Evolutionary conservation across 805 yeast genomes (phyloP).

Genomic region (Naumovozyma dairenensis): DNA sequence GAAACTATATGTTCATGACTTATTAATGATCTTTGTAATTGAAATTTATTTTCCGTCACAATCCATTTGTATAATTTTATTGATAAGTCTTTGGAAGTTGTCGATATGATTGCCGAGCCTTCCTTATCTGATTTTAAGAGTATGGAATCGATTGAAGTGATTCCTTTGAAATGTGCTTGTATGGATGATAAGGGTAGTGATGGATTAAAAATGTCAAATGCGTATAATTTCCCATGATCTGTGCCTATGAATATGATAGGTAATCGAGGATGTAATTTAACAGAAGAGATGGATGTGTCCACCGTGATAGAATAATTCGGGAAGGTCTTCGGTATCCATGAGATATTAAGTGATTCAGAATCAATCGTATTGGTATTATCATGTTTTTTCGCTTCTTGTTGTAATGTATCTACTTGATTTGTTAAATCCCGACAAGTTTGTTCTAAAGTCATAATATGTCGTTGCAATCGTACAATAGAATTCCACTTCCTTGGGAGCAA

Average conservation of each 20-base stretch:
- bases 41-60: slow-evolving; percentile 31
- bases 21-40: slow-evolving; percentile 49
- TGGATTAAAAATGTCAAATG: slow-evolving; percentile 61
- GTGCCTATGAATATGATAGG: slow-evolving; percentile 58
- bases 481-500: slow-evolving; percentile 60
- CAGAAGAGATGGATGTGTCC: slow-evolving; percentile 47
- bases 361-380: not conserved
- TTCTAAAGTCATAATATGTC: slow-evolving; percentile 62
- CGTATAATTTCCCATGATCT: slow-evolving; percentile 58
- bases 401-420: slow-evolving; percentile 31
- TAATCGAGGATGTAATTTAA: slow-evolving; percentile 66
- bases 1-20: slow-evolving; percentile 90
- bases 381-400: not conserved
- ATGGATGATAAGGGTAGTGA: slow-evolving; percentile 52
- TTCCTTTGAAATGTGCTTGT: slow-evolving; percentile 66
- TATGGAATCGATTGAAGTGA: slow-evolving; percentile 29
- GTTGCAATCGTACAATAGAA: slow-evolving; percentile 71
- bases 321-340: slow-evolving; percentile 55
- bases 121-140: slow-evolving; percentile 3
- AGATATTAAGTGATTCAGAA: not conserved
- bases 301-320: slow-evolving; percentile 44
- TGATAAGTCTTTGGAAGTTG: slow-evolving; percentile 40
- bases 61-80: slow-evolving; percentile 43
- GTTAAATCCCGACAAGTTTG: slow-evolving; percentile 41
- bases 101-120: slow-evolving; percentile 30